Percentiles rank a stretch among this genome's conserved stretches.
Evolutionary conservation across 495 filamentous ascomycete species (phyloP).

Genomic region (Poronia punctata): DNA sequence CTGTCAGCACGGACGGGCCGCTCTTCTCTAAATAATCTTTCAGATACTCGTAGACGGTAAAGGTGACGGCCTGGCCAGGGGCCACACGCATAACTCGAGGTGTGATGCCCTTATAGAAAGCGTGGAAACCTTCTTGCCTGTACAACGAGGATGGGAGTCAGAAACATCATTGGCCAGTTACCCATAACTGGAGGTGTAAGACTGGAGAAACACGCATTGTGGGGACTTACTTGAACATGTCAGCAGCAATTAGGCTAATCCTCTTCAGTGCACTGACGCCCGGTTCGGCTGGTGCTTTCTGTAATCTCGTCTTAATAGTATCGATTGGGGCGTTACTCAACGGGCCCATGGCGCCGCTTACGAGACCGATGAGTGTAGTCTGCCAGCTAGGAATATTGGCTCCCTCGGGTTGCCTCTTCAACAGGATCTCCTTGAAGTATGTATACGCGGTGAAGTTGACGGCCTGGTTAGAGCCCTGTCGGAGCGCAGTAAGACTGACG

Average conservation of each 20-base stretch:
- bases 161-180: neutral
- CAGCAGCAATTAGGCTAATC: slow-evolving; percentile 69
- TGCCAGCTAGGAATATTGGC: slow-evolving; percentile 68
- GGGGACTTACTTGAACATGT: slow-evolving; percentile 77
- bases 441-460: slow-evolving; percentile 99
- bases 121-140: slow-evolving; percentile 77
- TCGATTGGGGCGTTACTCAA: slow-evolving; percentile 96
- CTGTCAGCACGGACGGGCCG: slow-evolving; percentile 54
- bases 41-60: slow-evolving; percentile 90
- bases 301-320: slow-evolving; percentile 95
- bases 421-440: slow-evolving; percentile 75
- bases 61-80: slow-evolving; percentile 95
- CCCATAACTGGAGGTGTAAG: no score
- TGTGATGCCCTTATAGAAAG: slow-evolving; percentile 99
- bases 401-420: slow-evolving; percentile 59
- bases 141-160: neutral
- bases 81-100: slow-evolving; percentile 96
- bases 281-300: slow-evolving; percentile 76
- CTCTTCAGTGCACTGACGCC: slow-evolving; percentile 73
- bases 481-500: slow-evolving; percentile 83
- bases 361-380: slow-evolving; percentile 83
- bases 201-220: no score
- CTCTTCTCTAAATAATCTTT: slow-evolving; percentile 77
- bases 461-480: slow-evolving; percentile 95
- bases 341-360: slow-evolving; percentile 91